Base-by-base conservation (phyloP, 2,329 filamentous ascomycete species). In the Colletotrichum graminicola region DNA sequence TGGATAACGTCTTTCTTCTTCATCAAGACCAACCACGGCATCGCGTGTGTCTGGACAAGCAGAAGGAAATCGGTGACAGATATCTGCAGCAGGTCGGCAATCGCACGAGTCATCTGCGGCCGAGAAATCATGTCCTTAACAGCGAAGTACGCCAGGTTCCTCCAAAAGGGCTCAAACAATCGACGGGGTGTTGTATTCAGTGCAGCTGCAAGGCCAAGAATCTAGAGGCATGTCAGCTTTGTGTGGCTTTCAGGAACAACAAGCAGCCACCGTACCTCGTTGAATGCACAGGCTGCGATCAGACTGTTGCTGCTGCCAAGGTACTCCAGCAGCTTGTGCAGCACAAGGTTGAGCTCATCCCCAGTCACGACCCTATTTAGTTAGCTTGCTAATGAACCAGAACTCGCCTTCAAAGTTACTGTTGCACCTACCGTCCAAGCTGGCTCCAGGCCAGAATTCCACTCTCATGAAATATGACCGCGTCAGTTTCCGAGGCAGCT, bases 151-250 rank as follows among this genome's bases (percentile, higher is more conserved):
- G 94, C 95, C 55, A 99, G 85, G 39, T 89, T 95, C 74, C 90
- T 90, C 95, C 95, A 98, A 79, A 94, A 98, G 0, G 95, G 94
- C 66, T 91, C 90, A 67, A 98, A 91, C 0, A 99, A 84, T 21
- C 90, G 89, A 36, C 88, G 86, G 2, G 91, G 87, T 1, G 89
- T 91, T 47, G 89, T 85, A 3, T 86, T 85, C 51, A 90, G 87
- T 59, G 86, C 84, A 62, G 91, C 88, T 1, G 94, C 92, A 60
- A 98, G 85, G 72, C 90, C 91, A 26, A 92, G 85, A 49, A 97
- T 84, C 81, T 83, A 45, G 16, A 21, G 26, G 29, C 21, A 29
- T 16, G 14, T 63, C 18, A 67, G 62, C 11, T 63, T 18, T 18
- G 16, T 26, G 4, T 23, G 10, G 62, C 8, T 10, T 43, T 29